Evolutionary conservation across 176 grass and related monocot species (phyloP), one percentile per base, ranked within the genome.

Genomic region (Cymbopogon citratus): DNA sequence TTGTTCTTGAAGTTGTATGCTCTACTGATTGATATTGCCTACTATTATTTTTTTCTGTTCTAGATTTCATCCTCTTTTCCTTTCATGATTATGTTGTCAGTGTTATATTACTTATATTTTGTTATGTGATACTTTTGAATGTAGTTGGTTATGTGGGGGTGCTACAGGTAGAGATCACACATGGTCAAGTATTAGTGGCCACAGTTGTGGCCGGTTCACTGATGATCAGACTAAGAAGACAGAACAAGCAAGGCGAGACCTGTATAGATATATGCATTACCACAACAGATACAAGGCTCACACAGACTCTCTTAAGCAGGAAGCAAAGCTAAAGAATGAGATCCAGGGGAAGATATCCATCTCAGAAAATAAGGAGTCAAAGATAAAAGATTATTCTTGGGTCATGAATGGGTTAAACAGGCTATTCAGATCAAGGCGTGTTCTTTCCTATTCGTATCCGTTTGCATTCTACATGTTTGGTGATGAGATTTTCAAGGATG

Each of bases 381-480:
- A 92, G 83, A 99, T 96, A 72, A 99, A 95, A 79, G 97, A 96
- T 78, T 91, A 91, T 74, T 88, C 91, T 80, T 99, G 97, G 97
- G 93, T 96, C 40, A 90, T 83, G 66, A 96, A 95, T 87, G 97
- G 97, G 51, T 63, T 96, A 66, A 92, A 90, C 56, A 91, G 93
- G 80, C 87, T 99, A 43, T 99, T 99, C 71, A 91, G 97, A 75
- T 99, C 93, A 62, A 93, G 97, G 76, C 89, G 91, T 69, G 91
- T 99, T 80, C 89, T 99, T 77, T 93, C 92, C 40, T 99, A 96
- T 90, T 93, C 92, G 23, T 94, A 91, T 69, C 88, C 91, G 21
- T 91, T 91, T 88, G 91, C 91, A 23, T 94, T 84, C 62, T 94
- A 86, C 67, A 91, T 94, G 91, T 94, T 94, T 81, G 83, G 88